A percentile compares a stretch with the other conserved stretches of the same genome.
Evolutionary conservation across 2,329 filamentous ascomycete genomes (phyloP).

Genomic region (Cladosporium oxysporum): DNA sequence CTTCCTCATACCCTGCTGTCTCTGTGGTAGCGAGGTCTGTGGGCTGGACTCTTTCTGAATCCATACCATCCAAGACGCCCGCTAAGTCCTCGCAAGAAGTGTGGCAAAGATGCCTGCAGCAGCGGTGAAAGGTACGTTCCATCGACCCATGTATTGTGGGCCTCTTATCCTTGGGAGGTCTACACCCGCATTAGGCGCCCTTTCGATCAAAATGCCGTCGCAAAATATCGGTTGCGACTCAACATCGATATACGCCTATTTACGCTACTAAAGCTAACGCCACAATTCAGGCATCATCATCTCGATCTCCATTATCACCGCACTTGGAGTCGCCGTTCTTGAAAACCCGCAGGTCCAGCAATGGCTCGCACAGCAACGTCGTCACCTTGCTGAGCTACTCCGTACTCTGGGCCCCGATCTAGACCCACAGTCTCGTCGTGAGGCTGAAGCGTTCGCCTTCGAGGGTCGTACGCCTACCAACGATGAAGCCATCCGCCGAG

Average conservation of each 20-base stretch:
- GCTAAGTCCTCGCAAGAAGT: neutral
- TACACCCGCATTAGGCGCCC: neutral
- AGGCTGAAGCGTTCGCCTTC: conserved; percentile 41
- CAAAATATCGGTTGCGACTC: neutral
- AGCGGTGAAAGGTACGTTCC: conserved; percentile 26
- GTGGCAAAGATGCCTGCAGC: conserved; percentile 27
- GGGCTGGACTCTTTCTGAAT: neutral
- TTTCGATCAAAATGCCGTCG: neutral
- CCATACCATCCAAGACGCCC: neutral
- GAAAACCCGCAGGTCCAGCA: conserved; percentile 63
- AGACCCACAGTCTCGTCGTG: conserved; percentile 46
- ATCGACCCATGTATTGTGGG: neutral
- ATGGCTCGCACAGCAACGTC: conserved; percentile 63
- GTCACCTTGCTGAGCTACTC: conserved; percentile 61
- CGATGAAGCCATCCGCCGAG: conserved; percentile 32
- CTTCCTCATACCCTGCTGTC: neutral
- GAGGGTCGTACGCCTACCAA: conserved; percentile 38
- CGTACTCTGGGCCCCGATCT: conserved; percentile 63
- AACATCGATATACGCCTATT: neutral
- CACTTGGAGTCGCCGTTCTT: conserved; percentile 64
- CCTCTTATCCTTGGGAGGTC: neutral
- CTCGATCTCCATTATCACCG: conserved; percentile 61
- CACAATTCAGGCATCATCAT: conserved; percentile 59
- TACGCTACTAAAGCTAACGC: conserved; percentile 9
- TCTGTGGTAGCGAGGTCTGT: neutral